Percentiles rank a stretch among this genome's conserved stretches.
These are phyloP conservation scores for Gossypium aridum DNA, from an alignment of 441 rosid species.

Conservation along the genomic window DNA sequence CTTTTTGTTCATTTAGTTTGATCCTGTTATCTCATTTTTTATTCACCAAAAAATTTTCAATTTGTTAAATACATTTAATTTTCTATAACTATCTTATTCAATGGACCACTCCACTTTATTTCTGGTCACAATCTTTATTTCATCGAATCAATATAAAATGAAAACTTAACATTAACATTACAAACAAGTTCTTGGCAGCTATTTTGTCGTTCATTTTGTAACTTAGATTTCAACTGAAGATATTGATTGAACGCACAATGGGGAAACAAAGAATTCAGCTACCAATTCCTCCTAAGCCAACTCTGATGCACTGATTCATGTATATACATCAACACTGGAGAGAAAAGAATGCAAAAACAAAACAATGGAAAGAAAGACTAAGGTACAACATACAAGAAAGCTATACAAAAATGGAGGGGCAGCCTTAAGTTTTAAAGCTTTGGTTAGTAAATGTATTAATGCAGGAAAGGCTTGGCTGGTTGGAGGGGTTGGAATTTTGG, in stretches of 20 bases:
- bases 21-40: neutral
- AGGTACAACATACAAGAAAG: neutral
- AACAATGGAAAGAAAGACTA: neutral
- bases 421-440: slow-evolving; percentile 9
- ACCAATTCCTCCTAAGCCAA: neutral
- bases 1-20: neutral
- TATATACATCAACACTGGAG: neutral
- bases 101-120: neutral
- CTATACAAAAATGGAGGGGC: slow-evolving; percentile 24
- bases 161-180: neutral
- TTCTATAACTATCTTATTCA: neutral
- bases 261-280: slow-evolving; percentile 6
- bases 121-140: neutral
- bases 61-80: too few relatives aligned
- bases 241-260: neutral
- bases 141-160: neutral
- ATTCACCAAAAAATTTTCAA: neutral
- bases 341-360: neutral
- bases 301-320: neutral
- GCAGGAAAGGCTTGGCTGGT: neutral
- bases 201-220: neutral
- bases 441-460: slow-evolving; percentile 15
- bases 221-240: neutral
- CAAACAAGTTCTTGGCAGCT: neutral
- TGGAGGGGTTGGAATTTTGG: slow-evolving; percentile 10